Evolutionary conservation across 1,139 yeast genomes (phyloP).

Genomic region (Candida anutae): DNA sequence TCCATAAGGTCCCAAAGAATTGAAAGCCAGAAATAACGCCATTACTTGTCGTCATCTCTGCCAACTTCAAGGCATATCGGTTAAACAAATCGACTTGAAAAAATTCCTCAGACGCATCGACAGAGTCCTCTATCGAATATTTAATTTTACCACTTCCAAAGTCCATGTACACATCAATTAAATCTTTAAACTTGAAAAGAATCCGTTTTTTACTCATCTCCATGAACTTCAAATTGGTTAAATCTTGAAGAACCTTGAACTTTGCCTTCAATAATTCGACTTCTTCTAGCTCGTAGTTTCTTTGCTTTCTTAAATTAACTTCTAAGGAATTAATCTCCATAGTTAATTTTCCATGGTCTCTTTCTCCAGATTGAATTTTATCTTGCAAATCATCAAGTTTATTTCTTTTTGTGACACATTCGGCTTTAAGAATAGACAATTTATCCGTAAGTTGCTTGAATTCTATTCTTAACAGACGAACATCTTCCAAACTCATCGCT

Average conservation of each 20-base stretch:
- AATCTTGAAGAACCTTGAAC: conserved; percentile 16
- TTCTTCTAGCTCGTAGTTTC: conserved; percentile 19
- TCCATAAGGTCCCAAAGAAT: conserved; percentile 15
- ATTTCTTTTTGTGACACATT: conserved; percentile 6
- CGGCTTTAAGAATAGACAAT: conserved; percentile 7
- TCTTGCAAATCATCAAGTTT: conserved; percentile 9
- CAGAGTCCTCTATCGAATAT: neutral
- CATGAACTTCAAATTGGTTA: conserved; percentile 14
- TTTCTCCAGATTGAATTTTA: conserved; percentile 6
- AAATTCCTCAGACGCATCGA: conserved; percentile 1
- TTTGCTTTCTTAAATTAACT: conserved; percentile 12
- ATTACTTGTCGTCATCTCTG: conserved; percentile 2
- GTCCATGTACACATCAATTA: conserved; percentile 10
- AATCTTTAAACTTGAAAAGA: conserved; percentile 11
- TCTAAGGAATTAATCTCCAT: conserved; percentile 11
- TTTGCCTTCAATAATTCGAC: conserved; percentile 16
- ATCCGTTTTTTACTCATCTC: conserved; percentile 7
- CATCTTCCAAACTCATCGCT: conserved; percentile 7
- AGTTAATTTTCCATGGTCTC: conserved; percentile 6
- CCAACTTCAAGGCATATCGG: conserved; percentile 2
- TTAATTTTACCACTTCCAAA: conserved; percentile 3
- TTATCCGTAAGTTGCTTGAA: conserved; percentile 10
- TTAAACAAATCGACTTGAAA: conserved; percentile 3
- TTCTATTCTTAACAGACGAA: conserved; percentile 8
- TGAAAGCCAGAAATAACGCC: conserved; percentile 7